Base-by-base conservation (phyloP, 202 grass and related monocot species). In the Eragrostis tef region DNA sequence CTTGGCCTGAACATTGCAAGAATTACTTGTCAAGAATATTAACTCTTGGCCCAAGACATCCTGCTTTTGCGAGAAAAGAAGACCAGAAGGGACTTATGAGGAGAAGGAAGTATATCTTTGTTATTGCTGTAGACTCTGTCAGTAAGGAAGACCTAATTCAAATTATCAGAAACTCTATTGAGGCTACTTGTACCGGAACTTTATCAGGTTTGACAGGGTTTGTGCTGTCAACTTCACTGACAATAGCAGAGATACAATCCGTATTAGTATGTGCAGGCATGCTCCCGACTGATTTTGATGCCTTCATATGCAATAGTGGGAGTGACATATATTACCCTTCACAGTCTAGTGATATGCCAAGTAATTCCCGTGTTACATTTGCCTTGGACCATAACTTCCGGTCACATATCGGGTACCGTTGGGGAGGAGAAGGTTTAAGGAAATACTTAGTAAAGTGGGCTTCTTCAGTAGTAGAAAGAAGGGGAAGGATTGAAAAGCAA, bases 1-100 rank as follows among this genome's bases (percentile, higher is more conserved):
- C 93, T 3, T 99, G 97, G 97, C 90, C 93, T 77, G 97, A 99
- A 78, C 97, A 99, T 83, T 99, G 97, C 89, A 99, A 96, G 74
- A 99, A 88, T 77, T 99, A 96, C 75, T 88, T 99, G 81, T 99
- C 91, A 69, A 91, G 88, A 79, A 85, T 99, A 88, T 82, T 87
- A 79, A 92, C 87, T 67, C 89, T 91, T 65, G 87, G 93, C 41
- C 89, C 93, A 61, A 93, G 89, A 52, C 87, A 80, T 85, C 96
- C 96, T 85, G 82, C 87, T 74, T 93, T 92, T 88, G 61, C 58
- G 9, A 88, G 85, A 68, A 91, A 78, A 24, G 79, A 91, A 89
- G 67, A 82, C 67, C 87, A 87, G 46, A 87, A 83, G 67, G 42
- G 74, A 64, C 87, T 83, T 85, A 73, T 87, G 39, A 84, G 90